Percentiles rank a stretch among this genome's conserved stretches.
Evolutionary conservation across 2,329 filamentous ascomycete genomes (phyloP).

Genomic region (Alternaria sp.): DNA sequence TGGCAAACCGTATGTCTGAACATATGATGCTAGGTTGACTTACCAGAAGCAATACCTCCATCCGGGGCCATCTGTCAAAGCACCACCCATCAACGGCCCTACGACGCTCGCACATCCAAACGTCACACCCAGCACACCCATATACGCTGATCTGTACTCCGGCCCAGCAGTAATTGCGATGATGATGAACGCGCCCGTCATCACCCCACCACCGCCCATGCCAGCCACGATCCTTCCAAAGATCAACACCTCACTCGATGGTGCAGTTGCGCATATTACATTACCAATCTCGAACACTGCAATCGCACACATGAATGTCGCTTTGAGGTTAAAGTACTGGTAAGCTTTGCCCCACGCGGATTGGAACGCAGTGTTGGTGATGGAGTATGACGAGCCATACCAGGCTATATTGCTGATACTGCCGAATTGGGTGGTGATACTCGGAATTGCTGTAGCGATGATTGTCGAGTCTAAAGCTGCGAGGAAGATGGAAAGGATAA

Average conservation of each 20-base stretch:
- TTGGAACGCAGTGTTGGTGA: constrained; percentile 57
- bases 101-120: constrained; percentile 52
- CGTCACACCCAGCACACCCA: constrained; percentile 47
- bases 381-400: constrained; percentile 53
- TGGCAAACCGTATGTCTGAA: background rate
- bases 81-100: constrained; percentile 55
- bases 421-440: constrained; percentile 49
- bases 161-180: constrained; percentile 54
- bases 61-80: constrained; percentile 50
- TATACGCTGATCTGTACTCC: constrained; percentile 51
- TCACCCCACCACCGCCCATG: constrained; percentile 52
- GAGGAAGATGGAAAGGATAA: constrained; percentile 42
- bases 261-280: constrained; percentile 57
- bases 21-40: constrained; percentile 2
- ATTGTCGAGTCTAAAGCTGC: constrained; percentile 43
- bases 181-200: constrained; percentile 51
- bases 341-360: constrained; percentile 58
- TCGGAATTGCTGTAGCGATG: constrained; percentile 49
- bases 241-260: constrained; percentile 46
- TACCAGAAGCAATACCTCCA: constrained; percentile 54
- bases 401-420: constrained; percentile 47
- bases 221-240: constrained; percentile 54
- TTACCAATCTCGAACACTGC: constrained; percentile 65
- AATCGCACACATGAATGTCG: constrained; percentile 50
- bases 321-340: constrained; percentile 55